Evolutionary conservation across 495 filamentous ascomycete species (phyloP).

Genomic region (Talaromyces borbonicus): DNA sequence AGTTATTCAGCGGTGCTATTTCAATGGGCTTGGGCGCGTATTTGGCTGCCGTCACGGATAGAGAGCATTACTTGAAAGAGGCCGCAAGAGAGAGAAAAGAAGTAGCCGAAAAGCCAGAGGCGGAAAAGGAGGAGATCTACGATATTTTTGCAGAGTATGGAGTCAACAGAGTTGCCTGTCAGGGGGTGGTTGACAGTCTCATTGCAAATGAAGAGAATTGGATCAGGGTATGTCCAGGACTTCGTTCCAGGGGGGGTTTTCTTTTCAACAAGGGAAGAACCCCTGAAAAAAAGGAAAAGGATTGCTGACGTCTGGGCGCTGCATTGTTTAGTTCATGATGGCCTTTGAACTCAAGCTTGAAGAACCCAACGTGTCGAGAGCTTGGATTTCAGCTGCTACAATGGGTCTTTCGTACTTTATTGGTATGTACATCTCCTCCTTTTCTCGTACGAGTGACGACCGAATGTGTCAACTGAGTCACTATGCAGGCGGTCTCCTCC

Average conservation of each 20-base stretch:
- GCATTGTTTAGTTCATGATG: conserved; percentile 38
- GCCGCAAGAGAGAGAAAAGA: conserved; percentile 32
- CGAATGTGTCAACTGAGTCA: neutral
- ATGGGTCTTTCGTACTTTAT: conserved; percentile 47
- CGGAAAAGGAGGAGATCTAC: conserved; percentile 33
- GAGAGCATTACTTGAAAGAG: conserved; percentile 36
- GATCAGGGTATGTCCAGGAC: conserved; percentile 28
- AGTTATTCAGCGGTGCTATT: conserved; percentile 57
- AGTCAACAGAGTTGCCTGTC: conserved; percentile 18
- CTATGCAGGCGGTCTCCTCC: conserved; percentile 39
- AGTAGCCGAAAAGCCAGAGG: conserved; percentile 26
- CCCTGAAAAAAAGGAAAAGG: too few relatives aligned
- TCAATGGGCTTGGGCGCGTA: conserved; percentile 65
- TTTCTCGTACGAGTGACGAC: neutral
- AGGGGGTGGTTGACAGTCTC: conserved; percentile 30
- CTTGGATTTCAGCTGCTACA: conserved; percentile 37
- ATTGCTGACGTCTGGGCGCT: too few relatives aligned
- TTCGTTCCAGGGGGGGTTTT: too few relatives aligned
- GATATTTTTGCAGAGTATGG: conserved; percentile 35
- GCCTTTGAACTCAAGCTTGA: conserved; percentile 40
- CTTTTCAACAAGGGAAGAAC: too few relatives aligned
- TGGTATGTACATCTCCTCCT: conserved; percentile 18
- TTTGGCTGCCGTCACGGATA: conserved; percentile 38
- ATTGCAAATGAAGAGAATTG: conserved; percentile 29
- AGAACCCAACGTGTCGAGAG: conserved; percentile 28